Evolutionary conservation across 2,329 filamentous ascomycete species (phyloP).

Genomic region (Cadophora gregata): DNA sequence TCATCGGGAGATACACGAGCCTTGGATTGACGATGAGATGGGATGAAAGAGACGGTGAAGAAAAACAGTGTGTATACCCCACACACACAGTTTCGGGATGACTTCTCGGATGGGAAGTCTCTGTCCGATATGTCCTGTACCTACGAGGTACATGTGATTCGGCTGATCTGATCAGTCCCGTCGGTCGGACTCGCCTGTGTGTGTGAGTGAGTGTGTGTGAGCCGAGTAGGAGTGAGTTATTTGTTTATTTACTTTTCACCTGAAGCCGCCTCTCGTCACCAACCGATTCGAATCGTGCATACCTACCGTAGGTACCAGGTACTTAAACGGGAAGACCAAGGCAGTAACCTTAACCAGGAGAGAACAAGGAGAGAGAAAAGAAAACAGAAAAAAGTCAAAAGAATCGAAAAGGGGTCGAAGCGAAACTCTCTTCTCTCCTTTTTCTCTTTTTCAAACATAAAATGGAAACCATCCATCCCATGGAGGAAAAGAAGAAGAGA

Average conservation of each 20-base stretch:
- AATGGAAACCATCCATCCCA: neutral
- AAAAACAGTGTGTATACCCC: neutral
- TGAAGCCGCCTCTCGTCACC: neutral
- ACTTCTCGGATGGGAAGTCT: neutral
- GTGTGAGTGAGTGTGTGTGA: too few relatives aligned
- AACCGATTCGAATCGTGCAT: neutral
- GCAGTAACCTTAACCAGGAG: too few relatives aligned
- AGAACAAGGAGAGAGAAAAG: neutral
- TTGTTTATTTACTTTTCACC: slow-evolving; percentile 7
- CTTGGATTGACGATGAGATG: neutral
- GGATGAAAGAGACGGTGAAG: slow-evolving; percentile 15
- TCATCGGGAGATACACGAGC: neutral
- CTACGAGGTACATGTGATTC: neutral
- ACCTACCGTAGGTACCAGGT: too few relatives aligned
- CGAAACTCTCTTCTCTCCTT: neutral
- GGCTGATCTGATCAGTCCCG: neutral
- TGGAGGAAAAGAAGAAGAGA: neutral
- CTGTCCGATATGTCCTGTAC: neutral
- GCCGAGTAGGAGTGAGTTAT: neutral
- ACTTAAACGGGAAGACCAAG: too few relatives aligned
- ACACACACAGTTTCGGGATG: neutral
- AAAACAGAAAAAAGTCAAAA: neutral
- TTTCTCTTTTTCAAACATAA: slow-evolving; percentile 12
- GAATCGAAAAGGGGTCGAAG: slow-evolving; percentile 1
- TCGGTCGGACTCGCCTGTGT: neutral